phyloP scores from a whole-genome alignment of 2,329 filamentous ascomycete species.

The Nemania sp. region DNA sequence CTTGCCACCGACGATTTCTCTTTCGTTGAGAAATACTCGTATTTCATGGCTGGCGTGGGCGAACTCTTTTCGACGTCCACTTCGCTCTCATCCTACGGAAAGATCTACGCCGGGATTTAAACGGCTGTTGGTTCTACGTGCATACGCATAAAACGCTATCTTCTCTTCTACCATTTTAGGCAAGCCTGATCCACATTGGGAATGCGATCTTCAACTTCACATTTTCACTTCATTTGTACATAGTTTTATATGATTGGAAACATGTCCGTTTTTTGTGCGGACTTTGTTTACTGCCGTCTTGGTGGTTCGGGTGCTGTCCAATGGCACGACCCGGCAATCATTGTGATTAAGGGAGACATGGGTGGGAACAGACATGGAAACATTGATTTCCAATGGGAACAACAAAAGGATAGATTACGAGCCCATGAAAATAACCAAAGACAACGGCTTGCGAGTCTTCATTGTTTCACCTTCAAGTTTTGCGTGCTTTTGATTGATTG shows the following conservation, averaged over 20 bases:
- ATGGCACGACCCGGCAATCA: conserved; percentile 19
- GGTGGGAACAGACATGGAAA: conserved; percentile 4
- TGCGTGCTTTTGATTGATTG: neutral
- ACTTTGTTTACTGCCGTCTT: conserved; percentile 12
- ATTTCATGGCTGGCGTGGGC: conserved; percentile 64
- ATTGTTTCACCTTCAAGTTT: neutral
- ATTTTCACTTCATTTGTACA: conserved; percentile 42
- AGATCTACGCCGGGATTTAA: conserved; percentile 61
- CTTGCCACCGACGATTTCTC: conserved; percentile 61
- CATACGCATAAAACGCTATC: conserved; percentile 4
- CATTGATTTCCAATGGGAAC: conserved; percentile 19
- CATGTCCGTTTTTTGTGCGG: conserved; percentile 12
- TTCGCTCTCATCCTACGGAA: conserved; percentile 60
- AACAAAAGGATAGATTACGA: conserved; percentile 39
- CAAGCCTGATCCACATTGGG: conserved; percentile 27
- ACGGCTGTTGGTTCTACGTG: conserved; percentile 7
- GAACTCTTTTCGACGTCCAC: conserved; percentile 57
- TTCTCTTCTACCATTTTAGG: conserved; percentile 42
- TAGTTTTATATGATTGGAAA: conserved; percentile 37
- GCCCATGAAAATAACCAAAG: conserved; percentile 33
- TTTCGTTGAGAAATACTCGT: conserved; percentile 68
- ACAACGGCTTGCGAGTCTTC: conserved; percentile 18
- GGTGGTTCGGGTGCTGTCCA: conserved; percentile 1
- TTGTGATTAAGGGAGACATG: conserved; percentile 21
- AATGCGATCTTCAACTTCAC: conserved; percentile 20